A percentile compares a stretch with the other conserved stretches of the same genome.
phyloP scores from a whole-genome alignment of 495 filamentous ascomycete species.

The Cudoniella acicularis region DNA sequence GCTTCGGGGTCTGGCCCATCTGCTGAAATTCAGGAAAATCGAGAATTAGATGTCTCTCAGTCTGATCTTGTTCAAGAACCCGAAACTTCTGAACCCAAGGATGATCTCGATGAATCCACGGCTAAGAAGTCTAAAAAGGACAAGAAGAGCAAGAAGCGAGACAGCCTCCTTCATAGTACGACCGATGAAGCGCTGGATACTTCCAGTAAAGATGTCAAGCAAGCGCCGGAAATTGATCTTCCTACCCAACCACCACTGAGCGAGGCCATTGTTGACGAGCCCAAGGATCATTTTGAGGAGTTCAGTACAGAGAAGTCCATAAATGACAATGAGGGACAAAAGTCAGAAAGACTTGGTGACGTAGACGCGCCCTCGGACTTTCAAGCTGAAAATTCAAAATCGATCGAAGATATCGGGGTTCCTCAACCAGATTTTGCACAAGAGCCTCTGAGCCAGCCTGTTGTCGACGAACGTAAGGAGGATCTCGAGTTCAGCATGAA shows the following conservation, averaged over 20 bases:
- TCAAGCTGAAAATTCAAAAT: no score
- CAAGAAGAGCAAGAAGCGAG: constrained; percentile 29
- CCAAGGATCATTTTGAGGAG: not conserved
- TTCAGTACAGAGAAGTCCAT: constrained; percentile 19
- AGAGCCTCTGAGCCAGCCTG: not conserved
- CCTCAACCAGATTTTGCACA: not conserved
- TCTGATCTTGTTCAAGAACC: no score
- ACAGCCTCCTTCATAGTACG: not conserved
- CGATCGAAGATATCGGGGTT: no score
- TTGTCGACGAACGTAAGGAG: constrained; percentile 5
- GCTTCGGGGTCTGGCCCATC: no score
- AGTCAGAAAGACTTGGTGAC: not conserved
- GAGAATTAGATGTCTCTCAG: no score
- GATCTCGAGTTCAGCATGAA: constrained; percentile 8
- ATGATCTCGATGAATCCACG: constrained; percentile 20
- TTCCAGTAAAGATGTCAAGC: constrained; percentile 34
- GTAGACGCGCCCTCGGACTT: no score
- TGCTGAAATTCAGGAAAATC: no score
- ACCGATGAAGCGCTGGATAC: not conserved
- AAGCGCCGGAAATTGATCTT: constrained; percentile 27
- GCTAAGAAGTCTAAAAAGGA: constrained; percentile 42
- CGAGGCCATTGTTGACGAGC: not conserved
- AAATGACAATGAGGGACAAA: constrained; percentile 9
- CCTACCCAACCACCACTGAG: not conserved
- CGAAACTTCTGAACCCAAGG: no score